Evolutionary conservation across 2,329 filamentous ascomycete species (phyloP).

Genomic region (Neofusicoccum ribis): DNA sequence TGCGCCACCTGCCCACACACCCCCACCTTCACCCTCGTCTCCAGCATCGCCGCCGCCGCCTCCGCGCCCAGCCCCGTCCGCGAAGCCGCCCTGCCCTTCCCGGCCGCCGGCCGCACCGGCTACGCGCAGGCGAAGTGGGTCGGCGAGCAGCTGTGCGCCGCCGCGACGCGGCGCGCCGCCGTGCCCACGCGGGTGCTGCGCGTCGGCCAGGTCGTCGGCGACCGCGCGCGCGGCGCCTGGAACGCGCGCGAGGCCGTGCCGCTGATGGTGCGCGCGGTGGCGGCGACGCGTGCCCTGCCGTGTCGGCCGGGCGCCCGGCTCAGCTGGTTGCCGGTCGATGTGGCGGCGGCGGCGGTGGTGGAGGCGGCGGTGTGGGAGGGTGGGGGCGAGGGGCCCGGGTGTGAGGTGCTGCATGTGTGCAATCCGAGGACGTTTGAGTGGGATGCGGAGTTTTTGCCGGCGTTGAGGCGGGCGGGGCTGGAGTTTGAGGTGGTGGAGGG

Average conservation of each 20-base stretch:
- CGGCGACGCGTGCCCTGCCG: conserved; percentile 50
- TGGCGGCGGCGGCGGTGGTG: conserved; percentile 39
- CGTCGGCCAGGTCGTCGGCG: too few species aligned
- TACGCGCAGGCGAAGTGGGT: too few species aligned
- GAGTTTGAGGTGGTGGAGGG: conserved; percentile 27
- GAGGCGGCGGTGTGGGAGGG: conserved; percentile 20
- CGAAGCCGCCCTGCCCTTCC: too few species aligned
- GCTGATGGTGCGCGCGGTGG: conserved; percentile 49
- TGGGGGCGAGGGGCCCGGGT: background rate
- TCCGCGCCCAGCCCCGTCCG: too few species aligned
- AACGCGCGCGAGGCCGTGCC: conserved; percentile 53
- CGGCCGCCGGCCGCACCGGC: too few species aligned
- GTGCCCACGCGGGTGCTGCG: too few species aligned
- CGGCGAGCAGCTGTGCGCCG: too few species aligned
- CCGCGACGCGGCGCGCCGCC: too few species aligned
- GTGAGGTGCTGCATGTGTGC: conserved; percentile 53
- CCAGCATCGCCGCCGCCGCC: too few species aligned
- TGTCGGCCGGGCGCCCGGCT: conserved; percentile 31
- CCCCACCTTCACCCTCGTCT: too few species aligned
- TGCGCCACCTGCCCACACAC: too few species aligned
- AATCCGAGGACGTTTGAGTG: conserved; percentile 54
- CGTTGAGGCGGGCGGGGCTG: conserved; percentile 45
- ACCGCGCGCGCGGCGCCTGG: conserved; percentile 48
- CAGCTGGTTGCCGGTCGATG: conserved; percentile 48
- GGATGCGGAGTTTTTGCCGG: conserved; percentile 55